Conservation (phyloP, 495 filamentous ascomycete genomes). For the Terfezia boudieri region DNA sequence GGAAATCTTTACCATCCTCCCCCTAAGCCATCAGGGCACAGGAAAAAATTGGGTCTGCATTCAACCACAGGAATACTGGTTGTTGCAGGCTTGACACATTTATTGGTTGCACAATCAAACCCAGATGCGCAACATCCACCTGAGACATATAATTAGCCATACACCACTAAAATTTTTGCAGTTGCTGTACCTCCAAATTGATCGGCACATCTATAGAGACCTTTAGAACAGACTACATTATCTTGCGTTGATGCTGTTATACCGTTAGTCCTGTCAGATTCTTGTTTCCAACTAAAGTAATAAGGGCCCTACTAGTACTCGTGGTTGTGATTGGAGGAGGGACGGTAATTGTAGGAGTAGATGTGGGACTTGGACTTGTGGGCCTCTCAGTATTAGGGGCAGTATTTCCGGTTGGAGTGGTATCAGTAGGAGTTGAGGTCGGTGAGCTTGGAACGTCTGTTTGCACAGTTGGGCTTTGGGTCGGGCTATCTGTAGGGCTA, state of each 20-base stretch:
- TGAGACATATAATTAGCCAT: not conserved
- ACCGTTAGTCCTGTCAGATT: not conserved
- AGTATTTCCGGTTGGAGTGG: not conserved
- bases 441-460: too few relatives aligned
- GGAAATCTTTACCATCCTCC: not conserved
- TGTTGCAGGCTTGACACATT: not conserved
- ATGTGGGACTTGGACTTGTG: not conserved
- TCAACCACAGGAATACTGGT: not conserved
- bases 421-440: not conserved
- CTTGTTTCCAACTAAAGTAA: not conserved
- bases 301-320: not conserved
- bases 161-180: not conserved
- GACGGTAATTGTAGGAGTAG: not conserved
- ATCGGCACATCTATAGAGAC: not conserved
- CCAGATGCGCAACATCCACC: not conserved
- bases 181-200: not conserved
- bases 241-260: not conserved
- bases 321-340: not conserved
- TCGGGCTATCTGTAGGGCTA: too few relatives aligned
- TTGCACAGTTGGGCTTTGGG: too few relatives aligned
- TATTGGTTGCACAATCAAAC: not conserved
- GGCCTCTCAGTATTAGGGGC: not conserved
- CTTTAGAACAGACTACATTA: not conserved
- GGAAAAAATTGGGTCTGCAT: not conserved
- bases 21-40: not conserved